A percentile compares a stretch with the other conserved stretches of the same genome.
phyloP scores from a whole-genome alignment of 495 filamentous ascomycete species.

The Penicillium canescens region DNA sequence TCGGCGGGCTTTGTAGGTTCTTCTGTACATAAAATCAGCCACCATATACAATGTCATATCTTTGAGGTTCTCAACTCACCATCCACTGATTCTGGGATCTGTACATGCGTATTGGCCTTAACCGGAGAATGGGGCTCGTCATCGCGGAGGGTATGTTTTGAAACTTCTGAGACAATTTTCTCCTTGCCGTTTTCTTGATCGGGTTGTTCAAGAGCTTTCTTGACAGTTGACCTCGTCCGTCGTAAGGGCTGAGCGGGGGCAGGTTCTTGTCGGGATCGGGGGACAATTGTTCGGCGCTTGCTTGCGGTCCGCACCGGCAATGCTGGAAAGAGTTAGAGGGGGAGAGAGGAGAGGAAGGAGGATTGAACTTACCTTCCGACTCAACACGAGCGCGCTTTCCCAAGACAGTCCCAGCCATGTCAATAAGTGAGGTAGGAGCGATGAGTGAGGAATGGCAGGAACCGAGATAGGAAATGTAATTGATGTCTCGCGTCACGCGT shows the following conservation, averaged over 20 bases:
- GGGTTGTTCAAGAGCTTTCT: slow-evolving; percentile 20
- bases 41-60: not conserved
- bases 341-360: not conserved
- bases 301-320: slow-evolving; percentile 51
- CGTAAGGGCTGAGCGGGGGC: slow-evolving; percentile 21
- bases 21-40: not conserved
- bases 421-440: slow-evolving; percentile 7
- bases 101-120: slow-evolving; percentile 33
- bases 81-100: slow-evolving; percentile 34
- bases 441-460: slow-evolving; percentile 7
- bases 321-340: slow-evolving; percentile 26
- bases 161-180: slow-evolving; percentile 17
- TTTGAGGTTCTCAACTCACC: slow-evolving; percentile 22
- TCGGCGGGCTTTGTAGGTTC: slow-evolving; percentile 37
- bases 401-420: slow-evolving; percentile 61
- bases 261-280: slow-evolving; percentile 33
- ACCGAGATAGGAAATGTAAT: slow-evolving; percentile 13
- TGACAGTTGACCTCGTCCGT: slow-evolving; percentile 34
- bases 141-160: slow-evolving; percentile 32
- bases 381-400: slow-evolving; percentile 63
- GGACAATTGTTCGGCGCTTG: slow-evolving; percentile 59
- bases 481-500: slow-evolving; percentile 15
- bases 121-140: slow-evolving; percentile 29
- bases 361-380: slow-evolving; percentile 50
- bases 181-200: slow-evolving; percentile 36